Base-by-base conservation (phyloP, 1,284 basidiomycete species). In the Malassezia furfur region DNA sequence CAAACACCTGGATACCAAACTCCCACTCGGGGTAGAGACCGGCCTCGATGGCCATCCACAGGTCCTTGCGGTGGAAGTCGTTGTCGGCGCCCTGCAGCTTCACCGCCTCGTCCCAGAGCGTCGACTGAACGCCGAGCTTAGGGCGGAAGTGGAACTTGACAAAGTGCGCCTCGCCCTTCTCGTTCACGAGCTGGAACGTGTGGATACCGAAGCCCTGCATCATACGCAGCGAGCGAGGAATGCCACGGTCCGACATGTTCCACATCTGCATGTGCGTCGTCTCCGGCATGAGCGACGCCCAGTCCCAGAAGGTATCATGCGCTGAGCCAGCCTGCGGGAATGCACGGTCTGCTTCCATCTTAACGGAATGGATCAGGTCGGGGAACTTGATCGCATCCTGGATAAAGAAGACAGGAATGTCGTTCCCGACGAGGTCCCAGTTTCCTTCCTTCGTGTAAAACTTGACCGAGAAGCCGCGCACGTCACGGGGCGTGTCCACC, bases 361-460 rank as follows among this genome's bases (percentile, higher is more conserved):
- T 93, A 77, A 91, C 88, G 34, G 88, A 90, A 80, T 93, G 90
- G 68, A 93, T 91, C 78, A 94, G 91, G 79, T 88, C 83, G 8
- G 80, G 79, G 72, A 81, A 81, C 37, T 49, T 45, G 22, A 43
- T 56, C 1, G 54, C 41, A 35, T 76, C 77, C 43, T 76, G 72
- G 30, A 77, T 50, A 63, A 72, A 73, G 61, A 75, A 74, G 19
- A 72, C 62, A 5, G 66, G 69, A 0, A 68, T 67, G 50, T 70
- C 65, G 54, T 70, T 63, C 28, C 60, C 53, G n/a, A 61, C 60
- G 45, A 53, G 43, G 45, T 64, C 57, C 35, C 60, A 54, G 45
- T 48, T 51, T 34, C 91, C 91, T 72, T 94, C 82, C 28, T 85
- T 82, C 0, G 91, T 91, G 76, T 82, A 84, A 64, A 96, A 80